Base-by-base conservation (phyloP, 495 filamentous ascomycete species). In the Hypoxylon fragiforme region DNA sequence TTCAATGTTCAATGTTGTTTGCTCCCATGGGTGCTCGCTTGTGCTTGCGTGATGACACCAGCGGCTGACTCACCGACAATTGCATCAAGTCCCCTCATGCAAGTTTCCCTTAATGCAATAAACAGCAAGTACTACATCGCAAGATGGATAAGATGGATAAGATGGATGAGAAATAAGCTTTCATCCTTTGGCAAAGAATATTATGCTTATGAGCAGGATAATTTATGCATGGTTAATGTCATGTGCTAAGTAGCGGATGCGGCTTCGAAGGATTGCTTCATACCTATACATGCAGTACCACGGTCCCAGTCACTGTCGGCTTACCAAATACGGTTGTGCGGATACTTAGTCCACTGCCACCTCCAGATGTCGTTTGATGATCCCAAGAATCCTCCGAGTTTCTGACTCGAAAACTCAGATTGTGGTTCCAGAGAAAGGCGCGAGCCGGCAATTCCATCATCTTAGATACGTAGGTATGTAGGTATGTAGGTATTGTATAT, bases 121-220 rank as follows among this genome's bases (percentile, higher is more conserved):
- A 40, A 12, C 12, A 18, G 20, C 9, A 22, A 16, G 14, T 39
- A 50, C 31, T 45, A 50, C n/a, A n/a, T n/a, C n/a, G n/a, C n/a
- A n/a, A n/a, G n/a, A n/a, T n/a, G n/a, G n/a, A n/a, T 37, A 26
- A 36, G 44, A 42, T 41, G 36, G 40, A 37, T 50, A 44, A 51
- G 30, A 47, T 46, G 13, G 50, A 51, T 38, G 37, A n/a, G 47
- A 65, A 62, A 65, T 47, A 65, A 67, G 57, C 62, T 65, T 67
- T 57, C 60, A 65, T 67, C 61, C 61, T 64, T 44, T 43, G n/a
- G n/a, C n/a, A 20, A 30, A 43, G 18, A 24, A 39, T 41, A 15
- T 24, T n/a, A 38, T 21, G 11, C 13, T 16, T 36, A 8, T 39
- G 12, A 36, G 16, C 9, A 42, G 12, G 15, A 49, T 40, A n/a